Base-by-base conservation (phyloP, 2,329 filamentous ascomycete species). In the Mariannaea elegans region DNA sequence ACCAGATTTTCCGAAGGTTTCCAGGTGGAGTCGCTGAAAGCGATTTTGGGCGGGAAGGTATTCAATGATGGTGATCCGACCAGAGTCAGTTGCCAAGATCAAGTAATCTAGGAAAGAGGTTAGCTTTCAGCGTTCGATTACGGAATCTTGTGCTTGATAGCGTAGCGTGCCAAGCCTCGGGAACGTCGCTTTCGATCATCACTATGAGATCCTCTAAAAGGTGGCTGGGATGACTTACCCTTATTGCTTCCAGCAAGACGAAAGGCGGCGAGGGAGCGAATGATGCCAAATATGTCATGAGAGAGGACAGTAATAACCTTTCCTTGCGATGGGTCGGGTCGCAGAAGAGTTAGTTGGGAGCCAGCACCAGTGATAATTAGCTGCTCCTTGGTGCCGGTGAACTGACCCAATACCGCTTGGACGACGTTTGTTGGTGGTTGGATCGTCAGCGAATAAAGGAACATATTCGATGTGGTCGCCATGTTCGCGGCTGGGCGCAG, bases 391-490 rank as follows among this genome's bases (percentile, higher is more conserved):
- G 93, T 97, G 68, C 94, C 94, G 61, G 93, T 90, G 79, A 98
- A 98, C 80, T 98, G 94, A 70, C 95, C 96, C 61, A 97, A 85
- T 66, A 97, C 90, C 65, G 95, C 94, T 79, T 97, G 91, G 49
- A 90, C 93, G 72, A 97, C 88, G 61, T 93, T 91, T 67, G 93
- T 94, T 31, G 95, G 92, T 70, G 92, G 90, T 80, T 97, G 93
- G 73, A 99, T 90, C 69, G 95, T 98, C 81, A 99, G 85, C 73
- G 93, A 95, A 82, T 99, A 99, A 81, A 99, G 89, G 78, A 97
- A 97, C 93, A 97, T 97, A 77, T 94, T 94, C 67, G 94, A 97
- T 63, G 94, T 97, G 76, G 94, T 97, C 82, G 95, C 94, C 95
- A 98, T 98, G 75, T 75, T 84, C 74, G 72, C 78, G 73, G 73